A percentile compares a stretch with the other conserved stretches of the same genome.
These are phyloP conservation scores for Astrothelium macrocarpum DNA, from an alignment of 495 filamentous ascomycete genomes.

Conservation along the genomic window DNA sequence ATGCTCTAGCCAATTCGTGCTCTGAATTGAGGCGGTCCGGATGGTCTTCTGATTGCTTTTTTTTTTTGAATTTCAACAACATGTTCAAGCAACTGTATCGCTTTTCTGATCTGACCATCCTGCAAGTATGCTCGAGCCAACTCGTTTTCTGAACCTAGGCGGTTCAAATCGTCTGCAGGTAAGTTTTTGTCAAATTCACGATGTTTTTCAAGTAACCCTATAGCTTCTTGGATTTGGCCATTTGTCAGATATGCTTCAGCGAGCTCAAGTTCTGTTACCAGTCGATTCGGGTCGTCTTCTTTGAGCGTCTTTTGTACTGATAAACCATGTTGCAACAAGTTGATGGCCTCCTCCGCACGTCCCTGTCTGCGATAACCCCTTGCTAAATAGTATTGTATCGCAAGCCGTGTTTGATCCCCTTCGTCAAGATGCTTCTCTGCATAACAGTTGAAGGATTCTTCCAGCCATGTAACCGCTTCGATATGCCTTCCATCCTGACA, in stretches of 20 bases:
- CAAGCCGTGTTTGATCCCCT: slow-evolving; percentile 12
- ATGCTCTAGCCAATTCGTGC: slow-evolving; percentile 23
- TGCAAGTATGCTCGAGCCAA: slow-evolving; percentile 17
- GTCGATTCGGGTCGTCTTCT: slow-evolving; percentile 15
- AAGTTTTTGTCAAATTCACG: not conserved
- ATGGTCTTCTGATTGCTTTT: slow-evolving; percentile 4
- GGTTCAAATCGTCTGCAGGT: slow-evolving; percentile 12
- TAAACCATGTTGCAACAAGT: slow-evolving; percentile 12
- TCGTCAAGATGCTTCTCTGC: not conserved
- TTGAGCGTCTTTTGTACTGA: slow-evolving; percentile 12
- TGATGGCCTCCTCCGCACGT: slow-evolving; percentile 6
- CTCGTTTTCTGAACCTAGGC: slow-evolving; percentile 20
- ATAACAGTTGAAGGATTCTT: not conserved
- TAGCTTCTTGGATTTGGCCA: slow-evolving; percentile 13
- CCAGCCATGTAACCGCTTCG: slow-evolving; percentile 9
- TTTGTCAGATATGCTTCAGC: slow-evolving; percentile 9
- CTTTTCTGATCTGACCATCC: slow-evolving; percentile 10
- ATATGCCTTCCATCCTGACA: slow-evolving; percentile 13
- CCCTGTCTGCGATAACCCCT: slow-evolving; percentile 6
- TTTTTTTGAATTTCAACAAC: slow-evolving; percentile 9
- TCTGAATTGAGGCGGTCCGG: slow-evolving; percentile 17
- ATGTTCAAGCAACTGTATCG: slow-evolving; percentile 14
- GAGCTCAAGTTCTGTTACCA: slow-evolving; percentile 24
- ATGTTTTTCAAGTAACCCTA: slow-evolving; percentile 13
- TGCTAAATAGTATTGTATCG: slow-evolving; percentile 25